Evolutionary conservation across 2,329 filamentous ascomycete species (phyloP), one percentile per base, ranked within the genome.

Genomic region (Plectosphaerella sp.): DNA sequence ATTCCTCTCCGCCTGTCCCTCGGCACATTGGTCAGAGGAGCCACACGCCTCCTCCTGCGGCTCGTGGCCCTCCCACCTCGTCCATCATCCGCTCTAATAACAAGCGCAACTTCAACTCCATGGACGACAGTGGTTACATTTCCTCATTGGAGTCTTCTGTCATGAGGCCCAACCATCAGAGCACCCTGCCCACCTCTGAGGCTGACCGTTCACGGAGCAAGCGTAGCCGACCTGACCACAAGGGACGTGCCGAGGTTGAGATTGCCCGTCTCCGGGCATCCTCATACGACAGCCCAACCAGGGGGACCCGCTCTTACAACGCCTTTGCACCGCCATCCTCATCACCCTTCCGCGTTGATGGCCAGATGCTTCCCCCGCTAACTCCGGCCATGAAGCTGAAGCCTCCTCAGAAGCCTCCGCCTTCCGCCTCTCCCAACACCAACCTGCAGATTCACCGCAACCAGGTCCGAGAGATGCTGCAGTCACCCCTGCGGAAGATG

Each of bases 41-140:
- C 61, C 86, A 86, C 56, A 95, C 92, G 7, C 90, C 93, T 16
- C 90, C 91, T 33, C 86, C 88, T 22, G 78, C 80, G 48, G 79
- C 79, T 39, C 79, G 80, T 52, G 78, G 83, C 46, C 74, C 78
- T 37, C 48, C 50, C 18, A 73, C 78, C 39, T 86, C 86, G 18
- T 88, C 88, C n/a, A 79, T 79, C 43, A 73, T 76, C 48, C 84
- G 83, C 49, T 82, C 84, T 39, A 85, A 87, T 59, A 9, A 33
- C 28, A 90, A 89, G 71, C 86, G 88, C 59, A 93, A 91, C 67
- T 83, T 88, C 62, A 82, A 82, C 28, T 87, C 88, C 12, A 87
- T 95, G 75, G 90, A 82, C 63, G 94, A 99, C 69, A 97, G 93
- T 66, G 94, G 94, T 41, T 99, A 97, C 70, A 96, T 96, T 66